phyloP scores from a whole-genome alignment of 192 early-diverging fungal genomes.

The Backusella liffmaniae region DNA sequence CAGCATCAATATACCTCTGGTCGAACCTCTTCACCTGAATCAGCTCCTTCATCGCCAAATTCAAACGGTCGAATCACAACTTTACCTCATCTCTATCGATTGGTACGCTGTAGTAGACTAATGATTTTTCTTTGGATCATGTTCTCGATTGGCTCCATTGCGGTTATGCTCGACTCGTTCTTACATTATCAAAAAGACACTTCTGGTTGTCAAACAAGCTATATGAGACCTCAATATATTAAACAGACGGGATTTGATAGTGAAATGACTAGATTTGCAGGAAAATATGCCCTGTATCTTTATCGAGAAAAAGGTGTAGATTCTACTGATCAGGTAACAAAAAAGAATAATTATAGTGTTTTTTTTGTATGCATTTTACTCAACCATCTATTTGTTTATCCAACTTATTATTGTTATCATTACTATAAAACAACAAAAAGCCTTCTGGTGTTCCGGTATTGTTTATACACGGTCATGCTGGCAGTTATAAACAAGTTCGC shows the following conservation, averaged over 20 bases:
- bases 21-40: constrained; percentile 1
- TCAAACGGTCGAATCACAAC: background rate
- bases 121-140: constrained; percentile 17
- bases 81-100: constrained; percentile 11
- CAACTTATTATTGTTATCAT: background rate
- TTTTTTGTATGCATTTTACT: background rate
- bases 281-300: constrained; percentile 75
- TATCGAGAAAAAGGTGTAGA: constrained; percentile 69
- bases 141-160: constrained; percentile 21
- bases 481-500: constrained; percentile 86
- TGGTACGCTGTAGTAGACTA: background rate
- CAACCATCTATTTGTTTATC: background rate
- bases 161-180: constrained; percentile 60
- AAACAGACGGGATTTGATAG: constrained; percentile 49
- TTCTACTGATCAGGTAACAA: constrained; percentile 39
- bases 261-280: constrained; percentile 56
- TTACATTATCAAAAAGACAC: constrained; percentile 62
- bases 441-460: constrained; percentile 80
- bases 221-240: constrained; percentile 54
- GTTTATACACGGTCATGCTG: constrained; percentile 95
- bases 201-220: constrained; percentile 50
- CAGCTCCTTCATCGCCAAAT: constrained; percentile 2
- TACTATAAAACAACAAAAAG: constrained; percentile 17
- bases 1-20: background rate
- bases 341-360: background rate